Evolutionary conservation across 2,329 filamentous ascomycete species (phyloP), one percentile per base, ranked within the genome.

Genomic region (Stromatinia cepivora): DNA sequence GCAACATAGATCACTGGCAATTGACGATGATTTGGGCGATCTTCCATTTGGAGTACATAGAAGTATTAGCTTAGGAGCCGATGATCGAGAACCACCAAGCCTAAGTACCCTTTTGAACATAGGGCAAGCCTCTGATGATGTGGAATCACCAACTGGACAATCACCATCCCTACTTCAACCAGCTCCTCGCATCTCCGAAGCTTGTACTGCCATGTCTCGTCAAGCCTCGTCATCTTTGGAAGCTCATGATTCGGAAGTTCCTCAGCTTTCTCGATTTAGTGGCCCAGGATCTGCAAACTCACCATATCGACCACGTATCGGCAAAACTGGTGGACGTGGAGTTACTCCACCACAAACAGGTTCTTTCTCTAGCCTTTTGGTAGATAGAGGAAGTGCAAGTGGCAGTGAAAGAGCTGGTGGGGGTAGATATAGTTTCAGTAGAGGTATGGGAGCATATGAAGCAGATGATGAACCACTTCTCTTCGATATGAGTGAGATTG

Each of bases 401-500:
- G 76, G 75, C 22, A 77, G 79, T 67, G 79, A 81, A 39, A 79
- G 80, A 70, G 77, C 78, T 7, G 76, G 73, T 28, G 75, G 76
- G 39, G 77, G 76, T 22, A 76, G 83, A 65, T 81, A 83, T 69
- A 84, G 82, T 69, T 81, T 82, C 59, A 79, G 81, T 0, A 81
- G 82, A 53, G 79, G 81, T 31, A 73, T 77, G 22, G 79, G 77
- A 10, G 79, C 81, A 11, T 83, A 86, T 57, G 85, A 86, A 8
- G 79, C 82, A 34, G 88, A 90, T 70, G 90, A 91, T 67, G 90
- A 92, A 75, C 88, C 88, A 0, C 79, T 92, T 13, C 82, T 92
- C 13, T 92, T 92, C 78, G 88, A 90, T 72, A 87, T 92, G 83
- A 91, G 88, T 48, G 90, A 92, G 78, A 86, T 92, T 76, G 88